Evolutionary conservation across 768 basidiomycete species (phyloP).

Genomic region (Pulveroboletus frians): DNA sequence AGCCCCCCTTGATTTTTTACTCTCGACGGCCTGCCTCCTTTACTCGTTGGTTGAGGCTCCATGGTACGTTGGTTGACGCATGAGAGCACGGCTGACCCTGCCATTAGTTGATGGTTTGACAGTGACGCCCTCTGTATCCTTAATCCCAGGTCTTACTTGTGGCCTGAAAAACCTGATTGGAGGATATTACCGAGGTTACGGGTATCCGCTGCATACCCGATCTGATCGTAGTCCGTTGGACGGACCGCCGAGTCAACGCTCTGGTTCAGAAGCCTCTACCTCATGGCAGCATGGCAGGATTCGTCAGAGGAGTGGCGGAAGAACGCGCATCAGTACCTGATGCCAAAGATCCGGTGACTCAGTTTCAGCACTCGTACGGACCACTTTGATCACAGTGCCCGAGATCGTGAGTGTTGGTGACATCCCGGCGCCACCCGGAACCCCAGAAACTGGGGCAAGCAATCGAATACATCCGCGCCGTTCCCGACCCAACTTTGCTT

Average conservation of each 20-base stretch:
- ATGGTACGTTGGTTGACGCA: no score
- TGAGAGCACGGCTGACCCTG: no score
- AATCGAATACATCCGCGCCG: not conserved
- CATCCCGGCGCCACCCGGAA: no score
- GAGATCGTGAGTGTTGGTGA: not conserved
- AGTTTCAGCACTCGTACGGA: not conserved
- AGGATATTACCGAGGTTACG: not conserved
- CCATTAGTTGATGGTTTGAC: not conserved
- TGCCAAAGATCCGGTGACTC: not conserved
- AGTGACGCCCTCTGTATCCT: not conserved
- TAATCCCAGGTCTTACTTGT: not conserved
- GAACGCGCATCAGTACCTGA: not conserved
- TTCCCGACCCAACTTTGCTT: no score
- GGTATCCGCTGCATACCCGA: no score
- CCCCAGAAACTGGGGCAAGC: not conserved
- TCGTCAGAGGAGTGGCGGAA: not conserved
- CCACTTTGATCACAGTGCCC: not conserved
- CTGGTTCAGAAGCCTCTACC: no score
- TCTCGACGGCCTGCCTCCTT: not conserved
- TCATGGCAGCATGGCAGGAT: not conserved
- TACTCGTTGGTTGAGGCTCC: not conserved
- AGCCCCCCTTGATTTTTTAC: not conserved
- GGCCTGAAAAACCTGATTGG: not conserved
- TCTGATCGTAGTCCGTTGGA: not conserved
- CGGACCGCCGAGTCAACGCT: not conserved